These are phyloP conservation scores for Cercospora citrullina DNA, from an alignment of 2,329 filamentous ascomycete genomes.

Conservation along the genomic window DNA sequence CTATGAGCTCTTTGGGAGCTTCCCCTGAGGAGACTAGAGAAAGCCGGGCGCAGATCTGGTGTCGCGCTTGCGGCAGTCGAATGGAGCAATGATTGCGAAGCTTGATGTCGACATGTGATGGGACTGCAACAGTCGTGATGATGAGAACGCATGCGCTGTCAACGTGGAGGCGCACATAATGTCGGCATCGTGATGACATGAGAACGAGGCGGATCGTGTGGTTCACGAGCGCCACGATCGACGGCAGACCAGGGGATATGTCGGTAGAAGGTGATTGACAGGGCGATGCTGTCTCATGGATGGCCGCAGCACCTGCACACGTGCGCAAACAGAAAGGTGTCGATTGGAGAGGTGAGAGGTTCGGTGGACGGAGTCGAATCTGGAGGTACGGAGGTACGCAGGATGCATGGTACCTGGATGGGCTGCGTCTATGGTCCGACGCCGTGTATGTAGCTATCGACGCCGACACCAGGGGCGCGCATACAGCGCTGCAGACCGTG, in stretches of 20 bases:
- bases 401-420: background rate
- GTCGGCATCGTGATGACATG: background rate
- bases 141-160: background rate
- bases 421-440: background rate
- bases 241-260: constrained; percentile 3
- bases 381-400: background rate
- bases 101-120: background rate
- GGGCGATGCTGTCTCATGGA: background rate
- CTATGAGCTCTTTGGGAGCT: background rate
- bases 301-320: background rate
- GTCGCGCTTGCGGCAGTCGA: background rate
- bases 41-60: constrained; percentile 2
- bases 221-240: constrained; percentile 3
- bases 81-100: background rate
- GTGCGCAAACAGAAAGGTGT: background rate
- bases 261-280: constrained; percentile 9
- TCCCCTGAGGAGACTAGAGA: background rate
- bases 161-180: background rate
- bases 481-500: background rate
- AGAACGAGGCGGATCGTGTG: background rate
- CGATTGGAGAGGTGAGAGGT: background rate
- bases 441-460: constrained; percentile 5
- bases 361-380: background rate
- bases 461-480: constrained; percentile 5
- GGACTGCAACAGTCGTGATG: background rate